Percentiles rank a stretch among this genome's conserved stretches.
phyloP scores from a whole-genome alignment of 306 rosid species.

The Parietaria judaica region DNA sequence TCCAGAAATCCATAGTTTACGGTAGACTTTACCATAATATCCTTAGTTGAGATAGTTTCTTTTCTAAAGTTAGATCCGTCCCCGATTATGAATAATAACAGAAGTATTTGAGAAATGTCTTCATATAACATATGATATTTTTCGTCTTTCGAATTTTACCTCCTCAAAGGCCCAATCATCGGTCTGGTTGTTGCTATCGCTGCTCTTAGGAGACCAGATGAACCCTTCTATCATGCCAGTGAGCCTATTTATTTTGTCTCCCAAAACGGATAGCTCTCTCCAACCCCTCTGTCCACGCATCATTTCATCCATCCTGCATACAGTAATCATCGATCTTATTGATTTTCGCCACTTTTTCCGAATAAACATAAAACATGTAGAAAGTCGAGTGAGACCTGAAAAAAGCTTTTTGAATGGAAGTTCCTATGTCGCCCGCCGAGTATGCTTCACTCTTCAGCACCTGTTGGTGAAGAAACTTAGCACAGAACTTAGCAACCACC shows the following conservation, averaged over 20 bases:
- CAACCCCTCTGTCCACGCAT: constrained; percentile 99
- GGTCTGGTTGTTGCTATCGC: constrained; percentile 42
- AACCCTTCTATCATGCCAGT: constrained; percentile 96
- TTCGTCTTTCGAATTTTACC: constrained; percentile 40
- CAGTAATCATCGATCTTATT: no score
- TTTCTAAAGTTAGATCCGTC: no score
- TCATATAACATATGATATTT: no score
- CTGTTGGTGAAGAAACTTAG: constrained; percentile 86
- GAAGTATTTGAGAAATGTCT: no score
- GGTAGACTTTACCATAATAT: no score
- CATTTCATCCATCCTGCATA: constrained; percentile 95
- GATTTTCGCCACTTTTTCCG: not conserved
- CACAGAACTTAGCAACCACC: constrained; percentile 97
- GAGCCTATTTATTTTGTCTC: constrained; percentile 85
- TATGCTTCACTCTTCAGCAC: constrained; percentile 69
- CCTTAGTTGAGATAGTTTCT: no score
- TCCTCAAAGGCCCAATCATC: constrained; percentile 93
- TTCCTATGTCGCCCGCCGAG: constrained; percentile 65
- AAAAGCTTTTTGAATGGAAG: constrained; percentile 71
- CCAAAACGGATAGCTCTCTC: constrained; percentile 89
- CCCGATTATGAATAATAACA: no score
- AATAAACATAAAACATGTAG: not conserved
- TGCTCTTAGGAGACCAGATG: constrained; percentile 87
- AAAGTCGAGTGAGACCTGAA: constrained; percentile 48
- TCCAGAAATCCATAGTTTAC: no score